Evolutionary conservation across 768 basidiomycete species (phyloP).

Genomic region (Mycena rebaudengoi): DNA sequence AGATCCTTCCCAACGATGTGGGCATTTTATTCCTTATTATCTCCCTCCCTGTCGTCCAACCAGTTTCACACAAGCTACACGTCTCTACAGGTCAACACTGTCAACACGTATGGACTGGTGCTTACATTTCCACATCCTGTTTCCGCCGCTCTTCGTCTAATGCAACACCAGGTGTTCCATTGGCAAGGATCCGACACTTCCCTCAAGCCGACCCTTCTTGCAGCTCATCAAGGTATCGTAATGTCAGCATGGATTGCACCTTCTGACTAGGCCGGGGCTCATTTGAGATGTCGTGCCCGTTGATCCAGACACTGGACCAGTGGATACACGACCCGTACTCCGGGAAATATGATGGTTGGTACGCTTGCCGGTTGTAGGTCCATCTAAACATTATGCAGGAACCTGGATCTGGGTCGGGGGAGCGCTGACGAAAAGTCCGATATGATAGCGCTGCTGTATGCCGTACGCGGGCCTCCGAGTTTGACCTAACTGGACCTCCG

Average conservation of each 20-base stretch:
- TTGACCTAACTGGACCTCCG: neutral
- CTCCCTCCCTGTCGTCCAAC: neutral
- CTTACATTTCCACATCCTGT: too few relatives aligned
- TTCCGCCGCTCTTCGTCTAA: too few relatives aligned
- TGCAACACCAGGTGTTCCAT: too few relatives aligned
- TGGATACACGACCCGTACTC: constrained; percentile 73
- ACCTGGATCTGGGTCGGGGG: constrained; percentile 64
- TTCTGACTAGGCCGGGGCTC: too few relatives aligned
- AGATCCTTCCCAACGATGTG: constrained; percentile 61
- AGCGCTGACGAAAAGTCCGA: constrained; percentile 62
- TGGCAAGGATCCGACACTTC: constrained; percentile 63
- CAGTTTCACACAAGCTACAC: constrained; percentile 50
- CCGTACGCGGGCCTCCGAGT: neutral
- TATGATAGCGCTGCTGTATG: constrained; percentile 49
- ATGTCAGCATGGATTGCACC: neutral
- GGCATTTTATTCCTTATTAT: constrained; percentile 25
- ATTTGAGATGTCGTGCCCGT: constrained; percentile 73
- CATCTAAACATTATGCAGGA: constrained; percentile 37
- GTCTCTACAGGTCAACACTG: constrained; percentile 57
- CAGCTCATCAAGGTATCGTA: constrained; percentile 60
- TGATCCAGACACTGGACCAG: constrained; percentile 57
- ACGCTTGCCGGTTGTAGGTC: neutral
- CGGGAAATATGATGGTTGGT: constrained; percentile 62
- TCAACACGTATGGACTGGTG: constrained; percentile 67
- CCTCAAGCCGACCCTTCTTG: constrained; percentile 62